Percentiles rank a stretch among this genome's conserved stretches.
phyloP scores from a whole-genome alignment of 1,284 basidiomycete genomes.

The Cutaneotrichosporon sp. region DNA sequence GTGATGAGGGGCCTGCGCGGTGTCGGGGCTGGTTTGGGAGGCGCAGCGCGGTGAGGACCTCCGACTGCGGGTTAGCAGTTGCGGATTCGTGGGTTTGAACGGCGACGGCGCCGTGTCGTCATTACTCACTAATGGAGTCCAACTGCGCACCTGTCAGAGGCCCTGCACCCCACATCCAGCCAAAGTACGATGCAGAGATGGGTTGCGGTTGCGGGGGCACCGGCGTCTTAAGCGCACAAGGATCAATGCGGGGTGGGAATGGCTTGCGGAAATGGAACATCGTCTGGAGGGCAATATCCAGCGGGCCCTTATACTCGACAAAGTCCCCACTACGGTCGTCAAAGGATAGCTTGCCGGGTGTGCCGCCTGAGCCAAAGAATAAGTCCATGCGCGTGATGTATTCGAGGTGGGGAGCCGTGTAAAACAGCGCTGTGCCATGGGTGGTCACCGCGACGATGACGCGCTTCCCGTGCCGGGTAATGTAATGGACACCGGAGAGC shows the following conservation, averaged over 20 bases:
- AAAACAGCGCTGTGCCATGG: constrained; percentile 56
- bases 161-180: constrained; percentile 49
- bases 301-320: constrained; percentile 41
- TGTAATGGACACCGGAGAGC: constrained; percentile 54
- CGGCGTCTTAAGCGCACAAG: constrained; percentile 30
- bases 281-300: constrained; percentile 47
- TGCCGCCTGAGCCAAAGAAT: constrained; percentile 31
- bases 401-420: constrained; percentile 60
- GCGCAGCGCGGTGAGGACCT: constrained; percentile 41
- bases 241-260: constrained; percentile 42
- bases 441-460: constrained; percentile 63
- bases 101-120: too few relatives aligned
- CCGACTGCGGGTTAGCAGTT: too few relatives aligned
- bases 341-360: constrained; percentile 39
- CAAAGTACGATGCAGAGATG: constrained; percentile 28
- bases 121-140: constrained; percentile 29
- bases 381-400: constrained; percentile 42
- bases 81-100: too few relatives aligned
- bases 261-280: constrained; percentile 50
- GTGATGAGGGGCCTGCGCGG: constrained; percentile 35
- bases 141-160: constrained; percentile 45
- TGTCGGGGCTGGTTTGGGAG: constrained; percentile 28
- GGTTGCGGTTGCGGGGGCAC: constrained; percentile 43
- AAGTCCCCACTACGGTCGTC: constrained; percentile 49
- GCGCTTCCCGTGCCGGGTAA: constrained; percentile 57